Conservation (phyloP, 2,329 filamentous ascomycete species). For the Colletotrichum tabaci region DNA sequence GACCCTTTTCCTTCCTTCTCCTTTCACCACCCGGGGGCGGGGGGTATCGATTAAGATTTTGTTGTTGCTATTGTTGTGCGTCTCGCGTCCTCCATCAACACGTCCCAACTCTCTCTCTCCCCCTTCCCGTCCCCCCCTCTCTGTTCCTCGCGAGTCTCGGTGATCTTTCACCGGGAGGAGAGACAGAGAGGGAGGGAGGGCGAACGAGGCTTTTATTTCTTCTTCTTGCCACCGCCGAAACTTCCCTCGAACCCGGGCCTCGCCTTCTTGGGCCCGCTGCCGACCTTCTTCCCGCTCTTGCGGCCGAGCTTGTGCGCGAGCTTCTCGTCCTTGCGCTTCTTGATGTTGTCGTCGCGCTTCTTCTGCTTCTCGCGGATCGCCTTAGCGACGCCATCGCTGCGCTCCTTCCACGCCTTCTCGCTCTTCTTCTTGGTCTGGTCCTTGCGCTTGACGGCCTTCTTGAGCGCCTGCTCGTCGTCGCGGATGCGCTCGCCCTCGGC, state of each 20-base stretch:
- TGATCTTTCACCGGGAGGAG: no score
- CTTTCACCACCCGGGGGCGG: background rate
- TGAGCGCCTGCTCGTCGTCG: slow-evolving; percentile 88
- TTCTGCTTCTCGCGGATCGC: slow-evolving; percentile 84
- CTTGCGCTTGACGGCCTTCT: slow-evolving; percentile 96
- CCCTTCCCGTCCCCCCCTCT: no score
- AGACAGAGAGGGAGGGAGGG: no score
- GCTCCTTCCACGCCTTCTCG: slow-evolving; percentile 87
- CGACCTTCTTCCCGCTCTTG: slow-evolving; percentile 64
- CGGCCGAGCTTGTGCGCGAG: slow-evolving; percentile 70
- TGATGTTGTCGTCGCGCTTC: slow-evolving; percentile 86
- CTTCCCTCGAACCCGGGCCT: slow-evolving; percentile 79
- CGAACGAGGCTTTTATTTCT: slow-evolving; percentile 39
- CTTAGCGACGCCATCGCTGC: slow-evolving; percentile 80
- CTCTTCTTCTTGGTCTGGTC: slow-evolving; percentile 92
- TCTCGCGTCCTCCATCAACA: background rate
- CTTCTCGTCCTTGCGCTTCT: slow-evolving; percentile 83
- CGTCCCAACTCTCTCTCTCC: background rate
- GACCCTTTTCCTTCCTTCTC: background rate
- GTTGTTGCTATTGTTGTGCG: background rate
- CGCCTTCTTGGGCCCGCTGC: slow-evolving; percentile 61
- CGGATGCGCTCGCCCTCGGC: slow-evolving; percentile 91
- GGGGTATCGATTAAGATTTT: slow-evolving; percentile 37
- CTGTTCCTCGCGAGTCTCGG: background rate
- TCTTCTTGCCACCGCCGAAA: slow-evolving; percentile 72